Percentiles rank a stretch among this genome's conserved stretches.
Evolutionary conservation across 1,139 yeast genomes (phyloP).

Genomic region (Geotrichum fermentans): DNA sequence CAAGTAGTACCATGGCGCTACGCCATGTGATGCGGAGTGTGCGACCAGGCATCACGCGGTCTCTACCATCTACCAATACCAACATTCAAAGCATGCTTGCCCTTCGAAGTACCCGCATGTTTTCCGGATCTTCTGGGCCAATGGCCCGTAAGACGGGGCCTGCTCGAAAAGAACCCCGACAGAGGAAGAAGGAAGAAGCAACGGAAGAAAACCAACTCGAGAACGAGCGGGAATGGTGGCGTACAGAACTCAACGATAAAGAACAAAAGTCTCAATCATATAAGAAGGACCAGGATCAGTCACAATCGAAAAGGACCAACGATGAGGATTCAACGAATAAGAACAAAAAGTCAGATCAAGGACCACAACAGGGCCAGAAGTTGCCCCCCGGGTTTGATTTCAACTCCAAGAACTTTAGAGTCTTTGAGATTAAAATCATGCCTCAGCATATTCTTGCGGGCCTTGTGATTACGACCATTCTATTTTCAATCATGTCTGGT

Average conservation of each 20-base stretch:
- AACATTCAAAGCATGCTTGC: not conserved
- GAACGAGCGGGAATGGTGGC: conserved; percentile 11
- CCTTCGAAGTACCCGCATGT: not conserved
- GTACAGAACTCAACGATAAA: not conserved
- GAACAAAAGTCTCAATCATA: not conserved
- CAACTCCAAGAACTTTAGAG: conserved; percentile 23
- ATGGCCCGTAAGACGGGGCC: conserved; percentile 4
- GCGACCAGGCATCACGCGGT: not conserved
- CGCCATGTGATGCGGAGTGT: conserved; percentile 1
- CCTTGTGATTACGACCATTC: conserved; percentile 28
- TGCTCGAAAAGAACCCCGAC: conserved; percentile 3
- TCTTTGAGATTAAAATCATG: conserved; percentile 28
- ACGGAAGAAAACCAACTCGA: conserved; percentile 3
- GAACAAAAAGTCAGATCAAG: conserved; percentile 4
- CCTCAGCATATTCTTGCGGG: conserved; percentile 34
- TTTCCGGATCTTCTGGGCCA: conserved; percentile 1
- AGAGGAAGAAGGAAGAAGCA: not conserved
- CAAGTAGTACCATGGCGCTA: not conserved
- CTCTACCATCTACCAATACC: not conserved
- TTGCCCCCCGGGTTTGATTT: conserved; percentile 26
- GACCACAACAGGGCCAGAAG: conserved; percentile 16
- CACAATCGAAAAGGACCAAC: not conserved
- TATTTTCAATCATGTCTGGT: conserved; percentile 31
- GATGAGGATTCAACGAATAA: conserved; percentile 3
- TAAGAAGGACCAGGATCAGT: not conserved